Evolutionary conservation across 2,329 filamentous ascomycete species (phyloP).

Genomic region (Stachybotrys elegans): DNA sequence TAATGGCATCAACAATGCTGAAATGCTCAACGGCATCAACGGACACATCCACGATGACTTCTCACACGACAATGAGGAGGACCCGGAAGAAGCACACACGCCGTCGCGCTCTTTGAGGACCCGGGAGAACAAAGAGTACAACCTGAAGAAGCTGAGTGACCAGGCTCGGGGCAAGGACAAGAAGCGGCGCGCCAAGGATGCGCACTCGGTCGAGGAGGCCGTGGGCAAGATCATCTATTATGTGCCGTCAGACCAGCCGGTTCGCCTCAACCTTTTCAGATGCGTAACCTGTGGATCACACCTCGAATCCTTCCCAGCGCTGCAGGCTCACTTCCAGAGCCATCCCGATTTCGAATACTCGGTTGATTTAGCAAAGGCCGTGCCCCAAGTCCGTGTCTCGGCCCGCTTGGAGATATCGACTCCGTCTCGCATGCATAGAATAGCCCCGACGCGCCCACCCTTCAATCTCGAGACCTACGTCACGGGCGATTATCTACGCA

Average conservation of each 20-base stretch:
- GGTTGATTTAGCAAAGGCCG: slow-evolving; percentile 28
- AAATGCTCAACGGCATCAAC: slow-evolving; percentile 11
- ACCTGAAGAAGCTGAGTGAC: slow-evolving; percentile 54
- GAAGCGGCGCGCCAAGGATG: slow-evolving; percentile 28
- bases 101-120: slow-evolving; percentile 46
- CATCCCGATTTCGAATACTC: slow-evolving; percentile 43
- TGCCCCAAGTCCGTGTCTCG: slow-evolving; percentile 34
- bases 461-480: slow-evolving; percentile 41
- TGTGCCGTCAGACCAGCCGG: slow-evolving; percentile 36
- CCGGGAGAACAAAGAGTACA: slow-evolving; percentile 50
- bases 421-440: slow-evolving; percentile 33
- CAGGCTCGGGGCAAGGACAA: slow-evolving; percentile 50
- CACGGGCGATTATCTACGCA: slow-evolving; percentile 41
- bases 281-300: slow-evolving; percentile 47
- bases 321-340: slow-evolving; percentile 42
- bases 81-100: slow-evolving; percentile 41
- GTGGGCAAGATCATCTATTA: slow-evolving; percentile 42
- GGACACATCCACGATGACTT: slow-evolving; percentile 19
- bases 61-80: slow-evolving; percentile 38
- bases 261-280: slow-evolving; percentile 42
- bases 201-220: slow-evolving; percentile 17
- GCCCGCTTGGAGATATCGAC: slow-evolving; percentile 22
- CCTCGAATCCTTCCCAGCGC: slow-evolving; percentile 41
- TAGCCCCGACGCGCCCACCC: slow-evolving; percentile 35
- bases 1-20: slow-evolving; percentile 9